Percentiles rank a stretch among this genome's conserved stretches.
Evolutionary conservation across 371 early-diverging fungal genomes (phyloP).

Genomic region (Dichotomocladium elegans): DNA sequence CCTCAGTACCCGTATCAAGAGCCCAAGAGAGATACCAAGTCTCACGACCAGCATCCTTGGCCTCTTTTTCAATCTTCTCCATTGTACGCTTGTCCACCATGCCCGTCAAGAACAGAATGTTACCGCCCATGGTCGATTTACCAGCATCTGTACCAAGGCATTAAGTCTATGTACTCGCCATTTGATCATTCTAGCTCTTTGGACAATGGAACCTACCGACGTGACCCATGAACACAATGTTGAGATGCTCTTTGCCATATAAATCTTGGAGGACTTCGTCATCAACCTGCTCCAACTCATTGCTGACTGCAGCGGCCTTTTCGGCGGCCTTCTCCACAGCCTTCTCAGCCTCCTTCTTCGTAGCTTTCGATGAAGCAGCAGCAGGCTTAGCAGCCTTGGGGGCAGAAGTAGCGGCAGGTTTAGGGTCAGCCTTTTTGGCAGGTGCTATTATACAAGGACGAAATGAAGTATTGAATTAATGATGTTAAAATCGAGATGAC

Average conservation of each 20-base stretch:
- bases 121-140: conserved; percentile 99
- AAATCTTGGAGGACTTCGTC: conserved; percentile 65
- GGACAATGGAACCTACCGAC: conserved; percentile 72
- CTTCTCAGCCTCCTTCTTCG: conserved; percentile 16
- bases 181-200: neutral
- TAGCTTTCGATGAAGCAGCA: conserved; percentile 14
- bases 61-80: conserved; percentile 98
- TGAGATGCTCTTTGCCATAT: conserved; percentile 87
- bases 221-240: conserved; percentile 99
- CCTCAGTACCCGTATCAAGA: conserved; percentile 93
- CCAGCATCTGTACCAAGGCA: conserved; percentile 85
- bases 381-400: conserved; percentile 16
- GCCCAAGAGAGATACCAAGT: conserved; percentile 99
- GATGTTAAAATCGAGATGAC: neutral
- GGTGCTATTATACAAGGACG: neutral
- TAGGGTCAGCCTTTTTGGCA: conserved; percentile 3
- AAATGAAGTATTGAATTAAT: neutral
- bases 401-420: conserved; percentile 16
- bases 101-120: conserved; percentile 91
- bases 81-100: conserved; percentile 99
- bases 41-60: conserved; percentile 94
- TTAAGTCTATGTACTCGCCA: neutral
- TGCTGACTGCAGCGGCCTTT: conserved; percentile 12
- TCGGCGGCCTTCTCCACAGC: conserved; percentile 18
- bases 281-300: conserved; percentile 33